These are phyloP conservation scores for Gaertneriomyces semiglobifer DNA, from an alignment of 192 early-diverging fungal genomes.

Conservation along the genomic window DNA sequence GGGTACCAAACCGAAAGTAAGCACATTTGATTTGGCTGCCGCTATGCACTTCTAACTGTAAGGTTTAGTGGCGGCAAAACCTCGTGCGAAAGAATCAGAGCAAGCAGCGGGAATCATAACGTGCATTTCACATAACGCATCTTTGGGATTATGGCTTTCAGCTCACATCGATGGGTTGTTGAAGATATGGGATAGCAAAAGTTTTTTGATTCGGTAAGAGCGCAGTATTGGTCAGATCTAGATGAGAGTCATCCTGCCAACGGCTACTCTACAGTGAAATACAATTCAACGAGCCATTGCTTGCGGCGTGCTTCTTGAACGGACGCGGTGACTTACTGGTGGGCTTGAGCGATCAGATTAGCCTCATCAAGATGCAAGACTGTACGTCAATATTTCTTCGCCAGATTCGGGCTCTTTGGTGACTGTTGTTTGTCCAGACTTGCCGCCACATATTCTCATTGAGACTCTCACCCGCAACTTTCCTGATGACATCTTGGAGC, in stretches of 20 bases:
- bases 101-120: too few species aligned
- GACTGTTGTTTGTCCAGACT: slow-evolving; percentile 6
- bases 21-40: too few species aligned
- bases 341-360: slow-evolving; percentile 41
- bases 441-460: slow-evolving; percentile 15
- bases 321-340: slow-evolving; percentile 46
- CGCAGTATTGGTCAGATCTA: slow-evolving; percentile 22
- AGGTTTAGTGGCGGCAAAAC: too few species aligned
- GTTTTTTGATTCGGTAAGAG: slow-evolving; percentile 17
- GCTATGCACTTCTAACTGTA: too few species aligned
- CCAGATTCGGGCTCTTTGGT: neutral
- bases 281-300: slow-evolving; percentile 49
- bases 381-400: slow-evolving; percentile 16
- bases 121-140: neutral
- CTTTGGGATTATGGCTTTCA: slow-evolving; percentile 36
- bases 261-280: slow-evolving; percentile 40
- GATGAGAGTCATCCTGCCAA: neutral
- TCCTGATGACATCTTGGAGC: slow-evolving; percentile 38
- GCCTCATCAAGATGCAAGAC: slow-evolving; percentile 47
- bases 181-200: slow-evolving; percentile 46
- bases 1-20: too few species aligned
- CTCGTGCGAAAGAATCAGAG: too few species aligned
- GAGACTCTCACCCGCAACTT: slow-evolving; percentile 9
- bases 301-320: slow-evolving; percentile 41
- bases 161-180: slow-evolving; percentile 39